Evolutionary conservation across 179 eudicot species (phyloP).

Genomic region (Gypsophila paniculata): DNA sequence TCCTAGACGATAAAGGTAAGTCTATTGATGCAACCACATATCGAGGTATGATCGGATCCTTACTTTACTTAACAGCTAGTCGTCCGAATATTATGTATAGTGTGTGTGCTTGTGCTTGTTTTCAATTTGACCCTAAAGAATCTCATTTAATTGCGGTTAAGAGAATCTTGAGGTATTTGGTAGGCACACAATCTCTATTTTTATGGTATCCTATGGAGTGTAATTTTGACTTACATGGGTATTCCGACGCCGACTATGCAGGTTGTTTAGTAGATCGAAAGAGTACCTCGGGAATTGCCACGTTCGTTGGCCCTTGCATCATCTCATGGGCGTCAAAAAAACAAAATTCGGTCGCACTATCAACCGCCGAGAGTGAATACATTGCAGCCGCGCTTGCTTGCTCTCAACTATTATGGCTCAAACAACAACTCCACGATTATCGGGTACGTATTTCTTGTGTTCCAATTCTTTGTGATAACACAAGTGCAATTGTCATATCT

Average conservation of each 20-base stretch:
- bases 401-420: background rate
- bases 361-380: too few relatives aligned
- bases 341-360: too few relatives aligned
- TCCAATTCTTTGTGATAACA: too few relatives aligned
- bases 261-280: background rate
- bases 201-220: background rate
- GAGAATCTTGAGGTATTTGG: background rate
- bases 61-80: background rate
- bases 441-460: too few relatives aligned
- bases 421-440: background rate
- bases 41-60: background rate
- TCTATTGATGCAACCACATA: background rate
- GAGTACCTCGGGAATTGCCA: background rate
- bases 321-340: background rate
- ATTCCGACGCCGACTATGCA: background rate
- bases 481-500: too few relatives aligned
- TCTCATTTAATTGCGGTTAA: background rate
- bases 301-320: background rate
- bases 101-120: background rate
- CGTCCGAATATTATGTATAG: background rate
- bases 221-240: background rate
- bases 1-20: background rate
- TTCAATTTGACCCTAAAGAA: background rate
- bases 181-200: too few relatives aligned
- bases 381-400: background rate